phyloP scores from a whole-genome alignment of 2,329 filamentous ascomycete species.

The Colletotrichum kahawae region DNA sequence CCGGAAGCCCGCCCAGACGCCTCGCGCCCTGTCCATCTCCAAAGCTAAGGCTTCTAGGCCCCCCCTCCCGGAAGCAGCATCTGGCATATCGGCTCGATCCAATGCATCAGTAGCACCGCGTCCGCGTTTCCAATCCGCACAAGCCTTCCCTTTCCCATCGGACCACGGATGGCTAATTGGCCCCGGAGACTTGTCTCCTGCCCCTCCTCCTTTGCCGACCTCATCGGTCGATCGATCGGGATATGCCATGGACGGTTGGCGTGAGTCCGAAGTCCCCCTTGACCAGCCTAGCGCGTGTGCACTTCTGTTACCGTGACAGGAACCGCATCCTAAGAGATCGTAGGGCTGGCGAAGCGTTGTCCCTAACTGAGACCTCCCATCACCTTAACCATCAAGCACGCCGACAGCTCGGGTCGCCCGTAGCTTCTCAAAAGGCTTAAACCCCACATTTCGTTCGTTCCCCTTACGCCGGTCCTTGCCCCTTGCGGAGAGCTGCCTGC shows the following conservation, averaged over 20 bases:
- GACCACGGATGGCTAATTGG: not conserved
- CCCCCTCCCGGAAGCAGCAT: not conserved
- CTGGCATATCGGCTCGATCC: not conserved
- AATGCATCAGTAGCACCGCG: not conserved
- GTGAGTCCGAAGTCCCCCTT: not conserved
- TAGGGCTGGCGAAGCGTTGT: not conserved
- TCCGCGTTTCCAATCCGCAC: not conserved
- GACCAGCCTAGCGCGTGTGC: not conserved
- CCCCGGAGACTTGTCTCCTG: not conserved
- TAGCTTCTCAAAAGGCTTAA: not conserved
- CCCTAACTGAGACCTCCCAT: constrained; percentile 1
- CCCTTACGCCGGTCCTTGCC: not conserved
- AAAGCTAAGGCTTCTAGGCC: not conserved
- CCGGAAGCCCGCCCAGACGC: not conserved
- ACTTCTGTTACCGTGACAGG: not conserved
- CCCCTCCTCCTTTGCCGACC: not conserved
- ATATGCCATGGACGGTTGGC: not conserved
- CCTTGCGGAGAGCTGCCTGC: not conserved
- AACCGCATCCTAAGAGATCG: not conserved
- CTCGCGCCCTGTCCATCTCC: not conserved
- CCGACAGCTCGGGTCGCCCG: not conserved
- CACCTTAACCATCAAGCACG: not conserved
- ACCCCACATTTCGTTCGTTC: not conserved
- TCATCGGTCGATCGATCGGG: constrained; percentile 4
- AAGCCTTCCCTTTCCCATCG: not conserved